Evolutionary conservation across 2,329 filamentous ascomycete genomes (phyloP), one percentile per base, ranked within the genome.

Genomic region (Talaromyces pinophilus): DNA sequence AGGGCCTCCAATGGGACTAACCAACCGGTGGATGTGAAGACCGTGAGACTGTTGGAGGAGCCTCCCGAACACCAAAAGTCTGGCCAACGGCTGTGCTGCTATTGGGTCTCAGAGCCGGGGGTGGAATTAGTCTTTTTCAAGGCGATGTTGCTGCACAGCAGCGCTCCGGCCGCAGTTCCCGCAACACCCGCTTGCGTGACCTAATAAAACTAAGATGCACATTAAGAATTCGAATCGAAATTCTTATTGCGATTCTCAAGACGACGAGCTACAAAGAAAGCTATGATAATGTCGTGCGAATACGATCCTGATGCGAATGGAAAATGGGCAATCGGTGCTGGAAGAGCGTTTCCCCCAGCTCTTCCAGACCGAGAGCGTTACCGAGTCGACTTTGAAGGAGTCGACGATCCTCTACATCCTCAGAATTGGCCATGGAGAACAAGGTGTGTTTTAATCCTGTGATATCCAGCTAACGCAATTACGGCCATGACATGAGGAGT

Each of bases 351-450:
- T 65, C 84, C 85, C 2, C 81, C 82, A 6, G 74, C 75, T 0
- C 71, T 85, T 13, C 82, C 82, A 2, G 80, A 82, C 13, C 72
- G 78, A 38, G 81, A 85, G 67, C 80, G 82, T 59, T 86, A 86
- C 69, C 82, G 86, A 2, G 83, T 85, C 17, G 84, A 85, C 48
- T 86, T 85, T 67, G 81, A 85, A 67, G 83, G 83, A 0, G 73
- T 73, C 0, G 76, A 83, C 62, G 84, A 86, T 68, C 83, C 83
- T 1, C 60, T 81, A 25, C 82, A 86, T 71, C 82, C 84, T 1
- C 81, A 82, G 69, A 86, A 85, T 67, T 86, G 84, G 83, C 75
- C 74, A 0, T 50, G 80, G 4, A 78, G 74, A 66, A 79, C 75
- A 69, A 86, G 85, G 78, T 78, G n/a, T 33, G 40, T 28, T 28